These are phyloP conservation scores for Akebia trifoliata DNA, from an alignment of 164 flowering plant species.

Conservation along the genomic window DNA sequence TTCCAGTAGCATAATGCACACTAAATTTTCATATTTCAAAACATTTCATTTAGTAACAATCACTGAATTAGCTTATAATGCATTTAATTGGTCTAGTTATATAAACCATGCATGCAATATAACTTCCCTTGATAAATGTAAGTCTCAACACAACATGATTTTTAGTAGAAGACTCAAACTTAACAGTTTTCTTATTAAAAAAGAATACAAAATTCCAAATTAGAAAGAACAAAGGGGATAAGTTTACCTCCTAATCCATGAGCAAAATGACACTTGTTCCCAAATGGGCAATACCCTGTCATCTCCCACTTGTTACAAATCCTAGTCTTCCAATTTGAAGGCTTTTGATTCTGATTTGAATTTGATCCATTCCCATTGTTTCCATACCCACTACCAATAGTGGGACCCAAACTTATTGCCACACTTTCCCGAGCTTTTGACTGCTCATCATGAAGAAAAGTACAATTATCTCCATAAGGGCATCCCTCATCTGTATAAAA, in stretches of 20 bases:
- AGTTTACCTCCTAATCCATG: slow-evolving; percentile 82
- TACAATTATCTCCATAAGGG: slow-evolving; percentile 90
- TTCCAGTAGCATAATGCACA: too few species aligned
- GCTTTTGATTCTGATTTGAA: slow-evolving; percentile 66
- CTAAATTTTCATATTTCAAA: too few species aligned
- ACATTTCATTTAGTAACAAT: too few species aligned
- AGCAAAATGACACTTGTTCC: slow-evolving; percentile 97
- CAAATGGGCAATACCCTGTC: slow-evolving; percentile 97
- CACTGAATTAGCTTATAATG: neutral
- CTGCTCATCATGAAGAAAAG: slow-evolving; percentile 93
- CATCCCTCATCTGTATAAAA: slow-evolving; percentile 97
- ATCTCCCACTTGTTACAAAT: slow-evolving; percentile 98
- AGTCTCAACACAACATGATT: neutral
- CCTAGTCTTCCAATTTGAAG: slow-evolving; percentile 98
- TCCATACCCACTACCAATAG: slow-evolving; percentile 52
- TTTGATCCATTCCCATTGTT: slow-evolving; percentile 33
- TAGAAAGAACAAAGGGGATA: neutral
- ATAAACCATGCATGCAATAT: neutral
- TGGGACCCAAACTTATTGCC: slow-evolving; percentile 89
- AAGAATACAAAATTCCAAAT: neutral
- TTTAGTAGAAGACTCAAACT: neutral
- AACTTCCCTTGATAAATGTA: neutral
- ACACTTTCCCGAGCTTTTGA: slow-evolving; percentile 89
- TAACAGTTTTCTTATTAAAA: neutral
- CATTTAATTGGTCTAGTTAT: neutral